Conservation (phyloP, 768 basidiomycete species). For the Suillus subluteus region DNA sequence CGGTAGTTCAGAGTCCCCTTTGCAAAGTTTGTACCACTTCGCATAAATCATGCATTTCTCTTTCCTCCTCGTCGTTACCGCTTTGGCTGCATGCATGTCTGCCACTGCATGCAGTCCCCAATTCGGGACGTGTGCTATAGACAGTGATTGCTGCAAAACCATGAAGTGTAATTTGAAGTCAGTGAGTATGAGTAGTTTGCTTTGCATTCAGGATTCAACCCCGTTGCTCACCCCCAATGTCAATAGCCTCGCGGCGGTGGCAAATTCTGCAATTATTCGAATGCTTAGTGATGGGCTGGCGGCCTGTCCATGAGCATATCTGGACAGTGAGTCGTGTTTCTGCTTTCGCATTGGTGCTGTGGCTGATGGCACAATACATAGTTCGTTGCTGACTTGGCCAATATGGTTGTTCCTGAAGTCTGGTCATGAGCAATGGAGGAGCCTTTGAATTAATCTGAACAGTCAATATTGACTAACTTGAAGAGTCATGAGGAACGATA, state of each 20-base stretch:
- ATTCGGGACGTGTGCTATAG: not conserved
- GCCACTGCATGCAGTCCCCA: not conserved
- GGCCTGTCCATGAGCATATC: not conserved
- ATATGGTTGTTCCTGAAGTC: not conserved
- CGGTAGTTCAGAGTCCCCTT: too few species aligned
- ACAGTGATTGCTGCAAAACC: not conserved
- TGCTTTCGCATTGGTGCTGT: too few species aligned
- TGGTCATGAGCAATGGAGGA: too few species aligned
- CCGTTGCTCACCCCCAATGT: not conserved
- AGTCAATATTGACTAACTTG: too few species aligned
- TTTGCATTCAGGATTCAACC: not conserved
- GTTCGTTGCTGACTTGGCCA: not conserved
- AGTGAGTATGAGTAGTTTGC: not conserved
- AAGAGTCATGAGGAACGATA: too few species aligned
- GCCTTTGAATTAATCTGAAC: too few species aligned
- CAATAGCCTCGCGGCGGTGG: not conserved
- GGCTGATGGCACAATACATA: too few species aligned
- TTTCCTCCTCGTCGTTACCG: not conserved
- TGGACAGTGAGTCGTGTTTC: too few species aligned
- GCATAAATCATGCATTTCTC: not conserved
- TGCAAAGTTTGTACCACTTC: too few species aligned
- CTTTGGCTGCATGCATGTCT: not conserved
- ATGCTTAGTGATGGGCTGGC: not conserved
- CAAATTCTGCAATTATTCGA: not conserved
- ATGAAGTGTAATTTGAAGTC: too few species aligned